Conservation (phyloP, 2,329 filamentous ascomycete species). For the Spiromastix sp. region DNA sequence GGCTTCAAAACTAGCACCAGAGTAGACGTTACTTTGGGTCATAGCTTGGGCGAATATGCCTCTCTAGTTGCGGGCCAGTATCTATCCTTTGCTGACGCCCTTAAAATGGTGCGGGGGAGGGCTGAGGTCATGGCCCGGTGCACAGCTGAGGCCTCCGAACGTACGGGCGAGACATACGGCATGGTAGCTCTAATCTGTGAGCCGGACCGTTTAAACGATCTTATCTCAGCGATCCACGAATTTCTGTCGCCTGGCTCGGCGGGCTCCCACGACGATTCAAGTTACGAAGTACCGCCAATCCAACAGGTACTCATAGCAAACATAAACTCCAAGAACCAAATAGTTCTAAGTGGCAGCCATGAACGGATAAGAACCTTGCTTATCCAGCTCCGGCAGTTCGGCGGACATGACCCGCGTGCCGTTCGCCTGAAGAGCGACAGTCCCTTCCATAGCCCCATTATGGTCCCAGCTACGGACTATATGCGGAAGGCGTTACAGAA, state of each 20-base stretch:
- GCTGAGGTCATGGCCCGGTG: slow-evolving; percentile 77
- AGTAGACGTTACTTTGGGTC: slow-evolving; percentile 75
- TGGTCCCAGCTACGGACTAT: slow-evolving; percentile 69
- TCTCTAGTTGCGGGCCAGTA: slow-evolving; percentile 79
- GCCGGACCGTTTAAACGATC: slow-evolving; percentile 57
- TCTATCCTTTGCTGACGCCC: slow-evolving; percentile 64
- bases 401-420: slow-evolving; percentile 80
- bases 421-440: slow-evolving; percentile 79
- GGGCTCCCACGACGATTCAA: slow-evolving; percentile 58
- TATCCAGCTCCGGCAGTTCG: slow-evolving; percentile 76
- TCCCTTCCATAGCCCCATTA: slow-evolving; percentile 85
- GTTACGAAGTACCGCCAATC: slow-evolving; percentile 60
- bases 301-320: slow-evolving; percentile 87
- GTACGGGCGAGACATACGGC: slow-evolving; percentile 72
- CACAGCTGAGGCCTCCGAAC: slow-evolving; percentile 53
- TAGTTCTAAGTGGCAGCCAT: slow-evolving; percentile 82
- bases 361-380: slow-evolving; percentile 71
- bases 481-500: slow-evolving; percentile 60
- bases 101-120: slow-evolving; percentile 64
- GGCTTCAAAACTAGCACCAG: slow-evolving; percentile 60
- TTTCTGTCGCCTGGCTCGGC: slow-evolving; percentile 62
- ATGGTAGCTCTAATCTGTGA: slow-evolving; percentile 93
- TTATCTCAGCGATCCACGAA: slow-evolving; percentile 65
- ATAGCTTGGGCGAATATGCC: slow-evolving; percentile 88
- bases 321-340: slow-evolving; percentile 92